These are phyloP conservation scores for Erysiphe pulchra DNA, from an alignment of 2,329 filamentous ascomycete genomes.

Conservation along the genomic window DNA sequence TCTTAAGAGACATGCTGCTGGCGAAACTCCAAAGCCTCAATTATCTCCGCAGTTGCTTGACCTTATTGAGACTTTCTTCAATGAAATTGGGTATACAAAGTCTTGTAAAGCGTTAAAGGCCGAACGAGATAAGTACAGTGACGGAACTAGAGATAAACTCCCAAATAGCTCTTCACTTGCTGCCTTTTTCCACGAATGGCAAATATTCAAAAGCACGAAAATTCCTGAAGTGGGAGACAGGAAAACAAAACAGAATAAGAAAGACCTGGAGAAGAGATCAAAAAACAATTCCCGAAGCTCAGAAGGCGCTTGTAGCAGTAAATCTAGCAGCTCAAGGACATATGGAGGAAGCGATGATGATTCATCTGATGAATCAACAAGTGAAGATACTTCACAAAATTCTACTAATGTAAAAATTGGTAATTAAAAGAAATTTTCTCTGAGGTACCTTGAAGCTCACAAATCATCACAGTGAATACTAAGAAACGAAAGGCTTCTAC, in stretches of 20 bases:
- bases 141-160: slow-evolving; percentile 2
- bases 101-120: slow-evolving; percentile 36
- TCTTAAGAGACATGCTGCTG: slow-evolving; percentile 8
- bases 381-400: slow-evolving; percentile 7
- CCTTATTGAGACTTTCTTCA: slow-evolving; percentile 39
- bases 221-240: not conserved
- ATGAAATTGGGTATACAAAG: slow-evolving; percentile 34
- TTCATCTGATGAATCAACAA: slow-evolving; percentile 4
- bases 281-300: slow-evolving; percentile 10
- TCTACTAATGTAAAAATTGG: slow-evolving; percentile 25
- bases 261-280: slow-evolving; percentile 9
- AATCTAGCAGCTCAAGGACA: slow-evolving; percentile 6
- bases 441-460: slow-evolving; percentile 6
- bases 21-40: slow-evolving; percentile 10
- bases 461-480: not conserved
- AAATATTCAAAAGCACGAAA: slow-evolving; percentile 9
- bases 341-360: slow-evolving; percentile 12
- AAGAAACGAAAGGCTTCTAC: slow-evolving; percentile 27
- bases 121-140: slow-evolving; percentile 24
- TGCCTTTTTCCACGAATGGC: slow-evolving; percentile 17
- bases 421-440: slow-evolving; percentile 16
- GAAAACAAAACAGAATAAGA: slow-evolving; percentile 6
- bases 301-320: slow-evolving; percentile 9
- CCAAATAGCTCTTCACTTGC: slow-evolving; percentile 13
- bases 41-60: slow-evolving; percentile 37